These are phyloP conservation scores for Tuber magnatum DNA, from an alignment of 495 filamentous ascomycete species.

Conservation along the genomic window DNA sequence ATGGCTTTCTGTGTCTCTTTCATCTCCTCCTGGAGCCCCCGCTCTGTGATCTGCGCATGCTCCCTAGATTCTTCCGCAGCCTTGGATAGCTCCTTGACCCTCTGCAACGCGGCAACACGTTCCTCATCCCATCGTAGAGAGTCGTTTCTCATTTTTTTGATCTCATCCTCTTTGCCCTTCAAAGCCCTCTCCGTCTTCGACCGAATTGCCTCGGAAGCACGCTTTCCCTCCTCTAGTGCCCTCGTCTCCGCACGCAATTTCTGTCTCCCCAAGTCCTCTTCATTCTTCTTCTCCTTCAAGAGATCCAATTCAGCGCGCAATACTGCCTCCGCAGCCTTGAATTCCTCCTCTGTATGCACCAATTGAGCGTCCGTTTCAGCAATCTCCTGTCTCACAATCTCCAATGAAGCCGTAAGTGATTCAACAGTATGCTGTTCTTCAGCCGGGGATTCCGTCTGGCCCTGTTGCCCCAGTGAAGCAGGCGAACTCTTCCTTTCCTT, in stretches of 20 bases:
- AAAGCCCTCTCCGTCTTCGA: conserved; percentile 71
- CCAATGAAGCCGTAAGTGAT: conserved; percentile 62
- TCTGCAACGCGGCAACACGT: conserved; percentile 29
- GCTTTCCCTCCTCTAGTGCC: conserved; percentile 70
- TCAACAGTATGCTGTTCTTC: conserved; percentile 47
- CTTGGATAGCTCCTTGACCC: conserved; percentile 46
- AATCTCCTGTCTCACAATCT: conserved; percentile 62
- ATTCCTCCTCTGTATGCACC: conserved; percentile 66
- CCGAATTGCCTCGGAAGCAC: conserved; percentile 72
- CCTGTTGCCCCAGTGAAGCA: conserved; percentile 49
- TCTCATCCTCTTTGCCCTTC: conserved; percentile 64
- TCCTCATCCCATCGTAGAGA: conserved; percentile 53
- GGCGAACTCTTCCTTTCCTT: conserved; percentile 67
- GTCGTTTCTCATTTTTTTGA: conserved; percentile 50
- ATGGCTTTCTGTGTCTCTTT: conserved; percentile 39
- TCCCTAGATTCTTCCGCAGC: conserved; percentile 44
- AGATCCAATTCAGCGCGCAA: conserved; percentile 61
- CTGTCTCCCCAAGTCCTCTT: conserved; percentile 64
- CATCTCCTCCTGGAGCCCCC: conserved; percentile 38
- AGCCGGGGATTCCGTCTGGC: conserved; percentile 43
- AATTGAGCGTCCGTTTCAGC: conserved; percentile 52
- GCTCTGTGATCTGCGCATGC: conserved; percentile 33
- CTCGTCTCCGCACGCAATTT: conserved; percentile 74
- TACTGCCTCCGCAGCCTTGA: conserved; percentile 54
- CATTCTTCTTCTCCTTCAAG: conserved; percentile 62